Percentiles rank a stretch among this genome's conserved stretches.
Conservation (phyloP, 139 green algal genomes). For the Nannochloris sp. region DNA sequence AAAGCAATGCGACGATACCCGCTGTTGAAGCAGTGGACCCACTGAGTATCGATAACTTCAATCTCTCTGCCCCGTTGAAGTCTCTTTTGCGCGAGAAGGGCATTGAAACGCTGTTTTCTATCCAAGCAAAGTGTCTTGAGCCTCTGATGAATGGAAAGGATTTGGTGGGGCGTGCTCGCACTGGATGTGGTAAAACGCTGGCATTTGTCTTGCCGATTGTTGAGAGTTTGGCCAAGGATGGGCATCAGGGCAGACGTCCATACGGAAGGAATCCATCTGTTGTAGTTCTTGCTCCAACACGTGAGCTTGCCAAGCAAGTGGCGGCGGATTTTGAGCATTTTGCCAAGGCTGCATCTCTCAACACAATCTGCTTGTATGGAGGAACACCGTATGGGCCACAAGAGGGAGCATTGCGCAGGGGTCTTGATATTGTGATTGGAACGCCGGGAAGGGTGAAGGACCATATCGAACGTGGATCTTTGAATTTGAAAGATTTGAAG, state of each 20-base stretch:
- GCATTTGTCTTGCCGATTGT: slow-evolving; percentile 96
- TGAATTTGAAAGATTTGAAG: slow-evolving; percentile 59
- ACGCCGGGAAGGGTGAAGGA: slow-evolving; percentile 94
- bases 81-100: slow-evolving; percentile 60
- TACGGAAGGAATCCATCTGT: slow-evolving; percentile 55
- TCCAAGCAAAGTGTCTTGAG: slow-evolving; percentile 83
- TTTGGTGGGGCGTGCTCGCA: slow-evolving; percentile 85
- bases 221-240: slow-evolving; percentile 46
- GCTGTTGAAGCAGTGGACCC: slow-evolving; percentile 25
- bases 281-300: slow-evolving; percentile 87
- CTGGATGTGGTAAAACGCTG: slow-evolving; percentile 95
- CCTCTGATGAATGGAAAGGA: slow-evolving; percentile 68
- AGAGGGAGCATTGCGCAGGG: slow-evolving; percentile 60
- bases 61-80: slow-evolving; percentile 58
- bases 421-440: slow-evolving; percentile 92
- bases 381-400: slow-evolving; percentile 73
- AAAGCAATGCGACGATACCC: not conserved
- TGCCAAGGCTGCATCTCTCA: slow-evolving; percentile 57
- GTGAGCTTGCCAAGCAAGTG: slow-evolving; percentile 98
- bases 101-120: slow-evolving; percentile 86
- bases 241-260: not conserved
- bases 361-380: slow-evolving; percentile 86
- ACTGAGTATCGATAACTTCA: slow-evolving; percentile 70
- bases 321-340: slow-evolving; percentile 81
- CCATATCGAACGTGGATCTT: slow-evolving; percentile 73